phyloP scores from a whole-genome alignment of 208 protist genomes.

The Trypanosoma vivax region DNA sequence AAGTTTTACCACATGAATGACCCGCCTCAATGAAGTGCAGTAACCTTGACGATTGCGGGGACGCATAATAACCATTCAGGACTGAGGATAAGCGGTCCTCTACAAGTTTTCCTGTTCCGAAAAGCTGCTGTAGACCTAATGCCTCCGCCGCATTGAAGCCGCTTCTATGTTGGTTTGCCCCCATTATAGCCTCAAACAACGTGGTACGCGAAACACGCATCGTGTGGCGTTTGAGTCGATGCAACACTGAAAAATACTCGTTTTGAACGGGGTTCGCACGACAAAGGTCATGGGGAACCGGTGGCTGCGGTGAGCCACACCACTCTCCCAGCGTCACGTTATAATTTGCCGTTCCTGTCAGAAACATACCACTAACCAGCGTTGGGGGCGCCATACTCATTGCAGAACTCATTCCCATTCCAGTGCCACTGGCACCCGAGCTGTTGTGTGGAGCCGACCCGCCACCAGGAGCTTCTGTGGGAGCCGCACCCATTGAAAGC shows the following conservation, averaged over 20 bases:
- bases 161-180: constrained; percentile 42
- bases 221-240: constrained; percentile 46
- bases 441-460: neutral
- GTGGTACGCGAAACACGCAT: constrained; percentile 49
- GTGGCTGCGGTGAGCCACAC: constrained; percentile 35
- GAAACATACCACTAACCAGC: constrained; percentile 40
- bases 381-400: constrained; percentile 3
- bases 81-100: constrained; percentile 66
- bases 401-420: no score
- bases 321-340: constrained; percentile 67
- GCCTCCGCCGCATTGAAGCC: constrained; percentile 59
- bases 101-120: constrained; percentile 69
- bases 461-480: neutral
- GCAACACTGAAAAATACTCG: constrained; percentile 73
- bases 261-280: constrained; percentile 38
- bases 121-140: constrained; percentile 65
- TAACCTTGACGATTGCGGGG: constrained; percentile 43
- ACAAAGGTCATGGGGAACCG: constrained; percentile 12
- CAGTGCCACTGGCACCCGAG: no score
- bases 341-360: constrained; percentile 39
- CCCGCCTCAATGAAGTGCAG: constrained; percentile 77
- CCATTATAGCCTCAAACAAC: constrained; percentile 44
- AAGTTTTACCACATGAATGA: constrained; percentile 62
- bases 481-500: neutral
- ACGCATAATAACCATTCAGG: constrained; percentile 40